These are phyloP conservation scores for Thermothelomyces thermophilus DNA, from an alignment of 2,329 filamentous ascomycete species.

Conservation along the genomic window DNA sequence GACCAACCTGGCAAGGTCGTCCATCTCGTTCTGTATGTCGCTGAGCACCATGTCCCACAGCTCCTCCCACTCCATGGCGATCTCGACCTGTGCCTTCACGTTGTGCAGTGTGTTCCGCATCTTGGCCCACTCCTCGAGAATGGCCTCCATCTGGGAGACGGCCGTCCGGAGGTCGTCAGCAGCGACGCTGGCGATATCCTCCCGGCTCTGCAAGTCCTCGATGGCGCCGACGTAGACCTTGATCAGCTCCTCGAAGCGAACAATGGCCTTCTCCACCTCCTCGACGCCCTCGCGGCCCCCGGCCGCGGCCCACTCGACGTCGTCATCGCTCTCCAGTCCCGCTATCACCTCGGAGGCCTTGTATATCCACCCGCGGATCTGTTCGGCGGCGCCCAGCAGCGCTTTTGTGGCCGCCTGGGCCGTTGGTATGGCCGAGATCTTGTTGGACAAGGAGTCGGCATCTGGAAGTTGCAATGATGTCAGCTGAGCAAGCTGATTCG, in stretches of 20 bases:
- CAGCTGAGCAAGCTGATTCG: constrained; percentile 84
- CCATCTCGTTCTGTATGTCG: constrained; percentile 80
- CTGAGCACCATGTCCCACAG: constrained; percentile 90
- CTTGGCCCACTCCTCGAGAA: constrained; percentile 75
- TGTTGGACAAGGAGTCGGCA: constrained; percentile 72
- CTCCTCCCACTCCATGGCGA: constrained; percentile 99
- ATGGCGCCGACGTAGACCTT: constrained; percentile 93
- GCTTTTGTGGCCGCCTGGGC: constrained; percentile 78
- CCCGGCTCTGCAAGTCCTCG: constrained; percentile 74
- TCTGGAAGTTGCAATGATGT: constrained; percentile 86
- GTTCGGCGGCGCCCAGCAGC: constrained; percentile 78
- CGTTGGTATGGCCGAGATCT: constrained; percentile 77
- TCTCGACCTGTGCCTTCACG: constrained; percentile 85
- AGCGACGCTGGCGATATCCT: constrained; percentile 67
- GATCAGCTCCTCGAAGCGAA: constrained; percentile 80
- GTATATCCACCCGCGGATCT: constrained; percentile 88
- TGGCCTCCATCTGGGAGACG: constrained; percentile 82
- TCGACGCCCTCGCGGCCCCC: constrained; percentile 76
- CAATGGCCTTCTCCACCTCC: constrained; percentile 67
- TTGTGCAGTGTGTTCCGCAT: constrained; percentile 71
- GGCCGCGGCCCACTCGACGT: constrained; percentile 92
- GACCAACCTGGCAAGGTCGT: constrained; percentile 57
- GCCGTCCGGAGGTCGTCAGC: constrained; percentile 65
- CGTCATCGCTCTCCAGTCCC: constrained; percentile 88
- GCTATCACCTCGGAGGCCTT: constrained; percentile 86